Evolutionary conservation across 2,329 filamentous ascomycete genomes (phyloP).

Genomic region (Diaporthe sp.): DNA sequence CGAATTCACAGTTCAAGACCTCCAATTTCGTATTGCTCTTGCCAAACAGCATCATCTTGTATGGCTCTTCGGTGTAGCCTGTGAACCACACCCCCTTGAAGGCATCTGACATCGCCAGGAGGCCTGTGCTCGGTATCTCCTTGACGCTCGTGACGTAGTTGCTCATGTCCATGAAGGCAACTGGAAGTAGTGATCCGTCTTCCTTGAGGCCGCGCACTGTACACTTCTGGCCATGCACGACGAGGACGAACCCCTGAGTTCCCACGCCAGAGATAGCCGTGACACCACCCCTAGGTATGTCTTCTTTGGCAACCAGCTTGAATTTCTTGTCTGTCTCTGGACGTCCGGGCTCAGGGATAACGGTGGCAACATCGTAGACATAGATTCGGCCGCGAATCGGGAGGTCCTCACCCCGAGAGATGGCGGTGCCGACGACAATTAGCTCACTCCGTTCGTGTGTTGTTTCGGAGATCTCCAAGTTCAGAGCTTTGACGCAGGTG

Average conservation of each 20-base stretch:
- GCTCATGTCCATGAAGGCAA: slow-evolving; percentile 98
- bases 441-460: slow-evolving; percentile 89
- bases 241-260: slow-evolving; percentile 88
- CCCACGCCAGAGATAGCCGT: slow-evolving; percentile 89
- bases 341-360: slow-evolving; percentile 88
- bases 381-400: slow-evolving; percentile 88
- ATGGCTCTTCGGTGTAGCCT: slow-evolving; percentile 96
- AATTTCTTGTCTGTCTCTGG: slow-evolving; percentile 89
- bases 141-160: slow-evolving; percentile 91
- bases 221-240: slow-evolving; percentile 95
- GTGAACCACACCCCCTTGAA: slow-evolving; percentile 97
- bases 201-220: slow-evolving; percentile 97
- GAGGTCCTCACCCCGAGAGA: slow-evolving; percentile 91
- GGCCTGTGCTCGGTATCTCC: slow-evolving; percentile 84
- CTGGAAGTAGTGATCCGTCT: slow-evolving; percentile 90
- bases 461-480: slow-evolving; percentile 90
- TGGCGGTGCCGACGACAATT: slow-evolving; percentile 86
- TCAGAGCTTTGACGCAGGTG: slow-evolving; percentile 85
- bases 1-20: slow-evolving; percentile 85
- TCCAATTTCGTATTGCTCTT: slow-evolving; percentile 86
- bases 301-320: slow-evolving; percentile 89
- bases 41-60: slow-evolving; percentile 93
- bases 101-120: slow-evolving; percentile 90
- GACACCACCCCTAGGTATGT: slow-evolving; percentile 91
- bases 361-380: slow-evolving; percentile 91